Percentiles rank a stretch among this genome's conserved stretches.
Evolutionary conservation across 306 rosid genomes (phyloP).

Genomic region (Fragaria ananassa): DNA sequence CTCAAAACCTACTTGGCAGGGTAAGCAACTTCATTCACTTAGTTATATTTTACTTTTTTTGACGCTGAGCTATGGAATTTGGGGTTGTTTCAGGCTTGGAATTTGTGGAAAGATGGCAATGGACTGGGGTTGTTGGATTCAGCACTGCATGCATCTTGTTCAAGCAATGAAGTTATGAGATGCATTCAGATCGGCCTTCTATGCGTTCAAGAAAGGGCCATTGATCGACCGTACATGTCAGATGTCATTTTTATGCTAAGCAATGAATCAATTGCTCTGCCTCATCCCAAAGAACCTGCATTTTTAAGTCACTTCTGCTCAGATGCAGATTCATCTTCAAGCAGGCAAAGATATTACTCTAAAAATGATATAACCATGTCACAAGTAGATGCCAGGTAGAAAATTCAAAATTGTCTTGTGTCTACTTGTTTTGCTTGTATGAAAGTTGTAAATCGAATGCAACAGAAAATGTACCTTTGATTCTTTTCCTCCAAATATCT

Average conservation of each 20-base stretch:
- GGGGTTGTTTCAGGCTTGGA: conserved; percentile 17
- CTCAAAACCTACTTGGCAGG: conserved; percentile 15
- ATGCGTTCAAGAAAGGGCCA: conserved; percentile 24
- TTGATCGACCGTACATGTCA: conserved; percentile 8
- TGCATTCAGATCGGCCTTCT: conserved; percentile 17
- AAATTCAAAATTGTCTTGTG: neutral
- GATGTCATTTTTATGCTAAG: conserved; percentile 9
- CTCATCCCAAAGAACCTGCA: conserved; percentile 18
- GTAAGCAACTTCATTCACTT: neutral
- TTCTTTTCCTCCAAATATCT: neutral
- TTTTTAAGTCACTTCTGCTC: conserved; percentile 5
- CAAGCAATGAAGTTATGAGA: conserved; percentile 13
- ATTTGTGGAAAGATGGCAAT: conserved; percentile 18
- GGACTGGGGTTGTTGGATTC: conserved; percentile 9
- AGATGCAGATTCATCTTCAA: conserved; percentile 21
- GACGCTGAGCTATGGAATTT: neutral
- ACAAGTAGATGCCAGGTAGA: conserved; percentile 7
- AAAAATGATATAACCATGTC: conserved; percentile 18
- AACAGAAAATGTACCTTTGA: neutral
- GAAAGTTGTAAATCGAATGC: neutral
- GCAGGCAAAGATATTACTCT: conserved; percentile 12
- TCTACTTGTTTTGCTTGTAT: neutral
- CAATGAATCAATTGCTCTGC: conserved; percentile 9
- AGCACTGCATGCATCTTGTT: neutral
- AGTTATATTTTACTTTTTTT: neutral